Base-by-base conservation (phyloP, 2,329 filamentous ascomycete genomes). In the Pyricularia sp. region DNA sequence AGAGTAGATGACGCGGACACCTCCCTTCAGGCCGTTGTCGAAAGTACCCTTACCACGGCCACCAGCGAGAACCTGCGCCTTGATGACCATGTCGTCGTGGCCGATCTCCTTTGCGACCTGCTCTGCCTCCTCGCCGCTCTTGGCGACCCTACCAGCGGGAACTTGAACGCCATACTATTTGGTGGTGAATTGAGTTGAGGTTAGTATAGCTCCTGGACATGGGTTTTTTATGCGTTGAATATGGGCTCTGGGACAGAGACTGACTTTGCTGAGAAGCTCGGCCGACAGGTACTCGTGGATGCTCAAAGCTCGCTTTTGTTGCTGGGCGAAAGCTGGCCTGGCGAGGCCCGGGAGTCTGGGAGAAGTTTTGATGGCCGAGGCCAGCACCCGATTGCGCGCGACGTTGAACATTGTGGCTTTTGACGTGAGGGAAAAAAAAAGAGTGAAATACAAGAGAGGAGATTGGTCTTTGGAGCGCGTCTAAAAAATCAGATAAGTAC, bases 261-360 rank as follows among this genome's bases (percentile, higher is more conserved):
- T 77, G 82, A 88, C 85, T 82, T 87, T 75, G 79, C 84, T 90
- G 74, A 99, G 85, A 71, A 99, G 88, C 77, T 93, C 90, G 72
- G 92, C 91, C 72, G 94, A 97, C 74, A 93, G 89, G 82, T 97
- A 97, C 82, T 99, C 94, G 84, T 99, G 94, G 75, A 99, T 96
- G 75, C 91, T 94, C 75, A 99, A 86, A 75, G 89, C 88, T 82
- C 94, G 87, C 79, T 84, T 86, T 81, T 64, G 63, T 64, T 97
- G 93, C 79, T 94, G 84, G 71, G 79, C 84, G 55, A 59, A 19
- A 59, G 55, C 24, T 59, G 24, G 55, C 55, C 55, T 59, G 22
- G 55, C 55, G 73, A 84, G 77, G 73, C 87, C 84, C 79, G 90
- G 81, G 70, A 84, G 77, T 79, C 83, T 83, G 73, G 81, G 74